Evolutionary conservation across 2,329 filamentous ascomycete genomes (phyloP).

Genomic region (Fusarium agapanthi): DNA sequence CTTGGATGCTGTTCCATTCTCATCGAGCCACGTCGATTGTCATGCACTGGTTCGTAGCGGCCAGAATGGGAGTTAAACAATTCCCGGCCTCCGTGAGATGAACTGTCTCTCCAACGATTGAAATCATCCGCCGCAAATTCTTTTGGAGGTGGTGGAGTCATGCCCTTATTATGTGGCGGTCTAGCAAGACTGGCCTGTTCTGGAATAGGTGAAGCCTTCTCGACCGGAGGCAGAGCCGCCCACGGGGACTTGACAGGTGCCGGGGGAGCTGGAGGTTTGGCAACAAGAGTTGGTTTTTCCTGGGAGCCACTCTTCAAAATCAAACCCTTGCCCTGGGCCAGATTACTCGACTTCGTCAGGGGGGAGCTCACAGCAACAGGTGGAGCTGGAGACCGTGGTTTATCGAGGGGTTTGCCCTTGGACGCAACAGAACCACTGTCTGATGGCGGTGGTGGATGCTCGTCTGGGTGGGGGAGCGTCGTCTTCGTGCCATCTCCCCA

Average conservation of each 20-base stretch:
- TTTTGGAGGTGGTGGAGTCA: constrained; percentile 62
- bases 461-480: constrained; percentile 72
- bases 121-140: constrained; percentile 97
- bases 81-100: constrained; percentile 71
- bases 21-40: constrained; percentile 73
- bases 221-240: constrained; percentile 86
- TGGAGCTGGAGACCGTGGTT: constrained; percentile 56
- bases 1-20: constrained; percentile 73
- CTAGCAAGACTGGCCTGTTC: constrained; percentile 61
- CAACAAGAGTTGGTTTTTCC: constrained; percentile 77
- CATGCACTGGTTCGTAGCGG: constrained; percentile 86
- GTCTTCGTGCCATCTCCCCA: constrained; percentile 91
- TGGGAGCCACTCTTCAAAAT: constrained; percentile 70
- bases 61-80: constrained; percentile 96
- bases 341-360: constrained; percentile 54
- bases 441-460: constrained; percentile 48
- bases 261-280: constrained; percentile 73
- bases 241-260: constrained; percentile 88
- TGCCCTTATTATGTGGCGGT: constrained; percentile 62
- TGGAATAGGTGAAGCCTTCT: constrained; percentile 76
- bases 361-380: constrained; percentile 49
- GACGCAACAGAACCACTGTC: constrained; percentile 39
- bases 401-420: constrained; percentile 47
- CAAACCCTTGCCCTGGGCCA: constrained; percentile 67
- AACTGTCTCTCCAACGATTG: constrained; percentile 83